Conservation (phyloP, 768 basidiomycete genomes). For the Termitomyces sp. region DNA sequence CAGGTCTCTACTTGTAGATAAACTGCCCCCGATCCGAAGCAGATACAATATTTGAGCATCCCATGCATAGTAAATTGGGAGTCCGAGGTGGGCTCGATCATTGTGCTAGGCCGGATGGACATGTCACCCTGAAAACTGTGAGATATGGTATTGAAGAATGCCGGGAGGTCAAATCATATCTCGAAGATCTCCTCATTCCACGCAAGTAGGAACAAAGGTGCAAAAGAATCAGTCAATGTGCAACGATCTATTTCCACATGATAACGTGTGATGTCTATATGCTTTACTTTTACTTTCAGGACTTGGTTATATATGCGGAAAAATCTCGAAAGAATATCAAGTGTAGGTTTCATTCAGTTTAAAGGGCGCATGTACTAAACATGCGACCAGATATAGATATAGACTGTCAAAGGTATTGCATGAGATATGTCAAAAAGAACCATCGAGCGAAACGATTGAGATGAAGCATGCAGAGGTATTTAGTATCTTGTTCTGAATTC, state of each 20-base stretch:
- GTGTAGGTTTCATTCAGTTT: not conserved
- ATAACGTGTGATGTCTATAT: too few species aligned
- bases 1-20: slow-evolving; percentile 16
- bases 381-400: not conserved
- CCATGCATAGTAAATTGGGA: slow-evolving; percentile 18
- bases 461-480: not conserved
- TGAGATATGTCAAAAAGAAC: not conserved
- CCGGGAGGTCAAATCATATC: slow-evolving; percentile 14
- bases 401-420: not conserved
- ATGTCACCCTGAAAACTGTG: slow-evolving; percentile 11
- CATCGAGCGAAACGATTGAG: not conserved
- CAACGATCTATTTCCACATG: too few species aligned
- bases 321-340: not conserved
- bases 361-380: not conserved
- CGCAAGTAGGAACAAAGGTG: not conserved
- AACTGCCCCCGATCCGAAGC: slow-evolving; percentile 15
- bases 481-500: not conserved
- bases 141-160: slow-evolving; percentile 13
- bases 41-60: slow-evolving; percentile 15
- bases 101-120: slow-evolving; percentile 17
- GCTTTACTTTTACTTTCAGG: not conserved
- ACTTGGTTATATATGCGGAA: not conserved
- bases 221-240: too few species aligned
- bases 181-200: slow-evolving; percentile 11
- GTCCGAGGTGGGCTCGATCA: slow-evolving; percentile 13